Conservation (phyloP, 2,329 filamentous ascomycete species). For the Ophiosphaerella narmari region DNA sequence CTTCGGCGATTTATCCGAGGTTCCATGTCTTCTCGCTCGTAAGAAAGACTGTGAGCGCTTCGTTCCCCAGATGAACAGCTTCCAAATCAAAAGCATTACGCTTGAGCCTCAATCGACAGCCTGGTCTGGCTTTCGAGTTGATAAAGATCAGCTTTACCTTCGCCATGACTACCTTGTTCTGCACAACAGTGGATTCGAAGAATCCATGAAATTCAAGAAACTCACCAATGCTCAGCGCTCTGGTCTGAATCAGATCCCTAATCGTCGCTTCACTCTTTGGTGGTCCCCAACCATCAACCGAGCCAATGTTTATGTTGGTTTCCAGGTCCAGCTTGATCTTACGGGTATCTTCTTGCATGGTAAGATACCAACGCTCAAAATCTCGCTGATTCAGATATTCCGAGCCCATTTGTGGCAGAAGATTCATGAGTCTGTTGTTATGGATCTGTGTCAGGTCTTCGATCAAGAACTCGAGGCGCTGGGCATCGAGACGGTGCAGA, state of each 20-base stretch:
- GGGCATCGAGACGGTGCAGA: slow-evolving; percentile 96
- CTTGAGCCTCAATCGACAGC: slow-evolving; percentile 51
- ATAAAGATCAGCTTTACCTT: slow-evolving; percentile 57
- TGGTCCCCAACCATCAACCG: slow-evolving; percentile 92
- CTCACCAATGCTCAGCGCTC: slow-evolving; percentile 95
- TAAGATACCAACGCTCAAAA: slow-evolving; percentile 97
- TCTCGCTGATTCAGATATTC: slow-evolving; percentile 98
- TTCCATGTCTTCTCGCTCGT: too few relatives aligned
- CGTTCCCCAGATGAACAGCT: slow-evolving; percentile 30
- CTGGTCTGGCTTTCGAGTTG: slow-evolving; percentile 59
- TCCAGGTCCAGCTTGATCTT: slow-evolving; percentile 96
- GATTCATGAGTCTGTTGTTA: slow-evolving; percentile 97
- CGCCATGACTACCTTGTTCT: slow-evolving; percentile 47
- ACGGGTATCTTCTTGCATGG: slow-evolving; percentile 99
- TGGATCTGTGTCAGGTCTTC: slow-evolving; percentile 98
- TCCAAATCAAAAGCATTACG: slow-evolving; percentile 48
- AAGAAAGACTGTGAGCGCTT: neutral
- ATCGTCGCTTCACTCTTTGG: slow-evolving; percentile 97
- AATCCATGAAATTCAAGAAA: slow-evolving; percentile 97
- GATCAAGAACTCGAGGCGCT: slow-evolving; percentile 95
- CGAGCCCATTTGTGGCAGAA: slow-evolving; percentile 99
- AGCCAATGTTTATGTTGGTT: slow-evolving; percentile 98
- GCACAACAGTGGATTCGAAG: slow-evolving; percentile 42
- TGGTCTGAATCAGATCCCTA: slow-evolving; percentile 97
- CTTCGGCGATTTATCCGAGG: neutral